Evolutionary conservation across 306 rosid genomes (phyloP), one percentile per base, ranked within the genome.

Genomic region (Acacia melanoxylon): DNA sequence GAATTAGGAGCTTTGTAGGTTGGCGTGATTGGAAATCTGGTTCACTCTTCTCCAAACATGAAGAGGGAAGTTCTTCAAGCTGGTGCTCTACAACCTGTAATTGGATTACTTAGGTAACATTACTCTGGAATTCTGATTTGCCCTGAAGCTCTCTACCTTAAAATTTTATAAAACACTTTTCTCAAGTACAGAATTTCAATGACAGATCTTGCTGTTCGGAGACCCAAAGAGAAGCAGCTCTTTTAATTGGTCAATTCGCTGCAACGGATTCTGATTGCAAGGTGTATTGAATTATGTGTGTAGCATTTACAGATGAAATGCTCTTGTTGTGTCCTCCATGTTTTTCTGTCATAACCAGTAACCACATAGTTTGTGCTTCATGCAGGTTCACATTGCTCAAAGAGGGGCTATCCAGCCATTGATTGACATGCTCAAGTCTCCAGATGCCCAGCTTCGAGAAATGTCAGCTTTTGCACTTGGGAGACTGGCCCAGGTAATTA

Each of bases 391-490:
- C 25, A 96, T 96, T 78, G 97, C 89, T 40, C 98, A 96, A 78
- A 91, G 98, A 87, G 99, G 99, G 73, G 98, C 94, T 80, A 91
- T 96, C 76, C 85, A 84, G 45, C 98, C 99, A 81, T 82, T 96
- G 76, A 86, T 96, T 83, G 92, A 88, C 78, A 90, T 96, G 98
- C 99, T 96, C n/a, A 88, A 89, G 80, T 93, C 97, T 51, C 63
- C 92, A 6, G 98, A 96, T 72, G 87, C 85, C 40, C 92, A 92
- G 68, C 88, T 93, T 59, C 87, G 81, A 83, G 98, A 96, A 80
- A 96, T 96, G 99, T 87, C 99, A 35, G 89, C 97, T 82, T 96
- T 93, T 93, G 98, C 99, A 10, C 87, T 96, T 85, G 98, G 99
- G 83, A 90, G 97, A 82, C 83, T 96, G 87, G 99, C 99, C 29